These are phyloP conservation scores for Microsporum ferrugineum DNA, from an alignment of 2,329 filamentous ascomycete genomes.

Conservation along the genomic window DNA sequence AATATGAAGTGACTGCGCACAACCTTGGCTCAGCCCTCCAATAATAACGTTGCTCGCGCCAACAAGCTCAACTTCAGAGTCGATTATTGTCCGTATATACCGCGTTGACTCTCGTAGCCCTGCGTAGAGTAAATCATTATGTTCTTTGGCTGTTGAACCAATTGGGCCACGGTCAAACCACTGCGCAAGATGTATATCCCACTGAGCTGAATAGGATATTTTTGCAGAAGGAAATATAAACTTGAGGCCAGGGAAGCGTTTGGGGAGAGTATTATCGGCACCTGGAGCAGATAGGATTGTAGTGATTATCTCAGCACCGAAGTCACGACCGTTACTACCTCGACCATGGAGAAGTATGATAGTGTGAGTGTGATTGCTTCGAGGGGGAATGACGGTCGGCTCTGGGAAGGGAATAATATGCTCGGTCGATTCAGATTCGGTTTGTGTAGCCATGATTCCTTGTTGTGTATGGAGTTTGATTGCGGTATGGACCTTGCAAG, in stretches of 20 bases:
- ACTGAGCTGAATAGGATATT: slow-evolving; percentile 16
- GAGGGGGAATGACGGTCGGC: slow-evolving; percentile 11
- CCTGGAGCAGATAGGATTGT: slow-evolving; percentile 1
- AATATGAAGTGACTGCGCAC: slow-evolving; percentile 14
- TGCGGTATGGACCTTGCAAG: neutral
- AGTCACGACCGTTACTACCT: slow-evolving; percentile 25
- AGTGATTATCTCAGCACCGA: slow-evolving; percentile 26
- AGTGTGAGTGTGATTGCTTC: slow-evolving; percentile 24
- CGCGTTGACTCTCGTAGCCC: slow-evolving; percentile 17
- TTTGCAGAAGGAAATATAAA: slow-evolving; percentile 29
- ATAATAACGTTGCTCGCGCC: slow-evolving; percentile 15
- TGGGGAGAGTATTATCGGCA: slow-evolving; percentile 18
- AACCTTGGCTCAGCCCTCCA: slow-evolving; percentile 19
- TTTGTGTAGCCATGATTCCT: neutral
- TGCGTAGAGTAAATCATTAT: slow-evolving; percentile 15
- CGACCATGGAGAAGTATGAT: slow-evolving; percentile 35
- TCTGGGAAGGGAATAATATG: neutral
- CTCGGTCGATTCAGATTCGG: neutral
- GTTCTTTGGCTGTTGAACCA: slow-evolving; percentile 14
- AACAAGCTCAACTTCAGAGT: slow-evolving; percentile 15
- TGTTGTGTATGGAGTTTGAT: neutral
- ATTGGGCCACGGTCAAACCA: slow-evolving; percentile 30
- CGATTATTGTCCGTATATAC: slow-evolving; percentile 16
- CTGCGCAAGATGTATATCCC: slow-evolving; percentile 23
- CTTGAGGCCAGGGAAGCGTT: slow-evolving; percentile 25